phyloP scores from a whole-genome alignment of 2,329 filamentous ascomycete genomes.

The Fusarium lyarnte region DNA sequence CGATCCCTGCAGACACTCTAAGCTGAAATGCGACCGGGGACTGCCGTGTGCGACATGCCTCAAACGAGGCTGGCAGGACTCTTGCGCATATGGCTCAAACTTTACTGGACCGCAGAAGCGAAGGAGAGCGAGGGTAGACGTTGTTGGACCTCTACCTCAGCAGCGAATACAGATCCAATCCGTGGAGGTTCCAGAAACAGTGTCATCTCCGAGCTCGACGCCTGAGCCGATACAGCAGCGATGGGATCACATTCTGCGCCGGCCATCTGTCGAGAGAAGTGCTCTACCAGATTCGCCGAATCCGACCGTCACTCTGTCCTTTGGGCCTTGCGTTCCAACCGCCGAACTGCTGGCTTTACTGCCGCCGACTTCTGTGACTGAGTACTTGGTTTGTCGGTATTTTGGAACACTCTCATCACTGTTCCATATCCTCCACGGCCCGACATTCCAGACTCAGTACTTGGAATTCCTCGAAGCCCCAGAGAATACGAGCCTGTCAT shows the following conservation, averaged over 20 bases:
- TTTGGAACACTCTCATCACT: constrained; percentile 1
- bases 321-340: not conserved
- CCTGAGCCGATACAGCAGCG: constrained; percentile 11
- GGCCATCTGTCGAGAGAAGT: not conserved
- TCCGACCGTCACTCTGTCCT: not conserved
- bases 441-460: not conserved
- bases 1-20: constrained; percentile 15
- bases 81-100: constrained; percentile 2
- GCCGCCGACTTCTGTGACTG: not conserved
- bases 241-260: constrained; percentile 3
- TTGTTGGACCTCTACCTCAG: not conserved
- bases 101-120: not conserved
- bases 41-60: constrained; percentile 7
- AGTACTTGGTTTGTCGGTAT: not conserved
- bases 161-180: not conserved
- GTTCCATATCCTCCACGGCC: constrained; percentile 6
- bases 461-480: not conserved
- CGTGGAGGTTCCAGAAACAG: not conserved
- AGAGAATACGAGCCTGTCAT: not conserved
- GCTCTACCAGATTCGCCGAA: not conserved
- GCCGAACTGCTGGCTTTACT: not conserved
- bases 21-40: constrained; percentile 21
- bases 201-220: not conserved
- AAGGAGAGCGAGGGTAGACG: accelerated
- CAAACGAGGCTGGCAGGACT: constrained; percentile 12